Evolutionary conservation across 768 basidiomycete species (phyloP).

Genomic region (Omphalotus guepiniiformis): DNA sequence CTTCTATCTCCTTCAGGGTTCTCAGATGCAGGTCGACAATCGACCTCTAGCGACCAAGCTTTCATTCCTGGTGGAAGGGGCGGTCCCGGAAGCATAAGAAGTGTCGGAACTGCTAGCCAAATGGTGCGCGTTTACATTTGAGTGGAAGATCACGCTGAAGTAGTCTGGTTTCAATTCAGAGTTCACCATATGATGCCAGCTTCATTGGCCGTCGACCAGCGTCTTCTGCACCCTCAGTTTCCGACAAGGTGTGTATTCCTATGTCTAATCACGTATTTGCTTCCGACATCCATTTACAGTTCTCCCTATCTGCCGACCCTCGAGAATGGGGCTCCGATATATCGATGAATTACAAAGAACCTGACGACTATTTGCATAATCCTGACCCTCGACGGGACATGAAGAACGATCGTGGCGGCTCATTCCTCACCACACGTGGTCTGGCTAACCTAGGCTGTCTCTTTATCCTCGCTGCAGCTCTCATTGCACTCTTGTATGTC

Average conservation of each 20-base stretch:
- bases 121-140: no score
- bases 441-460: constrained; percentile 47
- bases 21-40: no score
- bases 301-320: constrained; percentile 11
- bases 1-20: no score
- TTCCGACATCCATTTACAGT: not conserved
- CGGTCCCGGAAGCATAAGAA: no score
- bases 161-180: no score
- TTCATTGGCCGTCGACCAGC: not conserved
- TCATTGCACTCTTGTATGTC: constrained; percentile 36
- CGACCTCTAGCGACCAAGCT: no score
- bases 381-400: constrained; percentile 33
- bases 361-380: constrained; percentile 8
- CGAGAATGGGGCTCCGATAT: constrained; percentile 8
- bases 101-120: no score
- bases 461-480: constrained; percentile 25
- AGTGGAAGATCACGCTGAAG: no score
- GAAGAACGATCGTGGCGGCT: constrained; percentile 37
- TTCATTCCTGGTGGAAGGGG: no score
- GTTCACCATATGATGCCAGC: constrained; percentile 1
- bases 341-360: not conserved
- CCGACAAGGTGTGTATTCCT: constrained; percentile 8
- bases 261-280: no score
- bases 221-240: constrained; percentile 5
- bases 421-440: constrained; percentile 43